Conservation (phyloP, 2,329 filamentous ascomycete genomes). For the Geosmithia flava region DNA sequence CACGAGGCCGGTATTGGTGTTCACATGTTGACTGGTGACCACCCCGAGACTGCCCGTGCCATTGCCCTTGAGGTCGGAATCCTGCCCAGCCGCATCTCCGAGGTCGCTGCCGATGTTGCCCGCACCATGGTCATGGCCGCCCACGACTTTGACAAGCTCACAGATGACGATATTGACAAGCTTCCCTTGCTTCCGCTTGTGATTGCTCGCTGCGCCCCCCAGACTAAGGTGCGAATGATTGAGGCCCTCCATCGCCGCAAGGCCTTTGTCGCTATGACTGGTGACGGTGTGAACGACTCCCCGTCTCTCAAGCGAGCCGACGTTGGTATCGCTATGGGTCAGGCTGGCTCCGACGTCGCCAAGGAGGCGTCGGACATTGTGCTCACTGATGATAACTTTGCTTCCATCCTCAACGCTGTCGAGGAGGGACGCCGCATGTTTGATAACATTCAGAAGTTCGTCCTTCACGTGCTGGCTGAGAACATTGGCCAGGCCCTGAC, state of each 20-base stretch:
- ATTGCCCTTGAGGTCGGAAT: conserved; percentile 55
- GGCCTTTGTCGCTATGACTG: conserved; percentile 54
- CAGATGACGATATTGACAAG: conserved; percentile 47
- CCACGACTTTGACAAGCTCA: conserved; percentile 53
- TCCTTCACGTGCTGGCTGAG: conserved; percentile 53
- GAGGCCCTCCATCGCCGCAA: conserved; percentile 52
- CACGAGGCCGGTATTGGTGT: conserved; percentile 51
- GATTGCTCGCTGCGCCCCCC: conserved; percentile 53
- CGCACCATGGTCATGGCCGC: conserved; percentile 55
- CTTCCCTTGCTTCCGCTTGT: conserved; percentile 51
- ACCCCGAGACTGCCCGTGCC: conserved; percentile 51
- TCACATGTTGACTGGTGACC: conserved; percentile 61
- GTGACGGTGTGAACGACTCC: conserved; percentile 57
- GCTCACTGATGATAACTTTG: conserved; percentile 56
- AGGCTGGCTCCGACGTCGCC: conserved; percentile 51
- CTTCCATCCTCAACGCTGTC: conserved; percentile 51
- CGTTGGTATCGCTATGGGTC: conserved; percentile 58
- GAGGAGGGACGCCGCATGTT: conserved; percentile 54
- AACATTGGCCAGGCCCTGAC: conserved; percentile 60
- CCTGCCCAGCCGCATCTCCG: conserved; percentile 35
- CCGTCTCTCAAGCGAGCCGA: conserved; percentile 53
- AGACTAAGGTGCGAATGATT: conserved; percentile 61
- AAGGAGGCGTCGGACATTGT: conserved; percentile 53
- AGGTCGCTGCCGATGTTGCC: conserved; percentile 38
- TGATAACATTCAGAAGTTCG: conserved; percentile 59